Base-by-base conservation (phyloP, 75 land plant species). In the Azolla pinnata region DNA sequence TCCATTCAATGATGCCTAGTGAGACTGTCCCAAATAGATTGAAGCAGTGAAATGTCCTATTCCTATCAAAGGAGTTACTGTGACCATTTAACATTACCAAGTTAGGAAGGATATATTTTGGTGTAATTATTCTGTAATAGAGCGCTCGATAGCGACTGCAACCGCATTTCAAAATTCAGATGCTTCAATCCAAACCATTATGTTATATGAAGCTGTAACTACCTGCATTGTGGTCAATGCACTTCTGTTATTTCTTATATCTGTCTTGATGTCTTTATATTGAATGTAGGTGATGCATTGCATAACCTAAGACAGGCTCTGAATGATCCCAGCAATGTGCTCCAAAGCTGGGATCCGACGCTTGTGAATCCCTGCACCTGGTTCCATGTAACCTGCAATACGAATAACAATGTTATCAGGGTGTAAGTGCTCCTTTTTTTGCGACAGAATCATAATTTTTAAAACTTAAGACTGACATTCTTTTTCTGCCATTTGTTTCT, bases 301-400 rank as follows among this genome's bases (percentile, higher is more conserved):
- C 81, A 84, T 65, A 71, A 49, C 33, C 64, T 91, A 1, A 59
- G 82, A 61, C 61, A 65, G 19, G 80, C 65, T 44, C 72, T 90
- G 51, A 32, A 35, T 21, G 97, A 90, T 67, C 91, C 87, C 24
- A 81, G 70, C 58, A 83, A 84, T 72, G 97, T 90, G 31, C 75
- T 90, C 44, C 97, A 87, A 70, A 90, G 97, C 55, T 90, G 97
- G 97, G 97, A 90, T 72, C 85, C 91, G n/a, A 87, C 87, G 5
- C 84, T 90, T 57, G 97, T 90, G 60, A 90, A 90, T 61, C 97
- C 97, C n/a, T 90, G 96, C 68, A 90, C 96, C 26, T 89, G 96
- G 96, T 89, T 89, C 65, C 96, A 89, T 77, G 97, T 90, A 12
- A 90, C 92, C 3, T 90, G 97, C 65, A 83, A 87, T 63, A 72